Evolutionary conservation across 441 rosid genomes (phyloP).

Genomic region (Erodium trifolium): DNA sequence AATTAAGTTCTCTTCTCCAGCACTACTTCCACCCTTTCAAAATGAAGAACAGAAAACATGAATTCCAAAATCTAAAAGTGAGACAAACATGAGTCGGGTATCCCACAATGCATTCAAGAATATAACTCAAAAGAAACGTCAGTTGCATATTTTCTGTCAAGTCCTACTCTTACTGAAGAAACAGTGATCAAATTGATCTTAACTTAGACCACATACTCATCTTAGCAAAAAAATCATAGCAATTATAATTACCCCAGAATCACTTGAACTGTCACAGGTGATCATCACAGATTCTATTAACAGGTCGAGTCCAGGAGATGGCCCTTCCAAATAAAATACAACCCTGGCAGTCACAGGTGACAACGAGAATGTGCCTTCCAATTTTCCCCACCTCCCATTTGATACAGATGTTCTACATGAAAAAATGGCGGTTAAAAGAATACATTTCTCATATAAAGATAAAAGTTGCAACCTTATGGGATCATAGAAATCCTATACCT

Average conservation of each 20-base stretch:
- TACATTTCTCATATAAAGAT: conserved; percentile 13
- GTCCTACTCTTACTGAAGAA: background rate
- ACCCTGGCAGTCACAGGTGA: conserved; percentile 50
- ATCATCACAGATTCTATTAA: conserved; percentile 60
- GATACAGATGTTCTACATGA: conserved; percentile 53
- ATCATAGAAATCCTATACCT: conserved; percentile 41
- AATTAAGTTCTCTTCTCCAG: conserved; percentile 50
- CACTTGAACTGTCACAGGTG: conserved; percentile 29
- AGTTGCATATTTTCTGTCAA: background rate
- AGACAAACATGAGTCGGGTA: conserved; percentile 13
- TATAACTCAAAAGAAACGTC: background rate
- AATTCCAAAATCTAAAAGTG: conserved; percentile 14
- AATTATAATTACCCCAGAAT: conserved; percentile 31
- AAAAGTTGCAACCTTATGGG: conserved; percentile 5
- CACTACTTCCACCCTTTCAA: conserved; percentile 29
- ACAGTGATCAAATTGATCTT: background rate
- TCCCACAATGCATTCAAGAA: background rate
- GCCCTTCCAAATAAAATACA: conserved; percentile 83
- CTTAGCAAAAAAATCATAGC: background rate
- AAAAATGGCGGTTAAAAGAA: conserved; percentile 3
- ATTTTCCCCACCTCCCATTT: conserved; percentile 53
- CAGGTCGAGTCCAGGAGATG: conserved; percentile 72
- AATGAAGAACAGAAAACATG: conserved; percentile 13
- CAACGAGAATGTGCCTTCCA: conserved; percentile 71
- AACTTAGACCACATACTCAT: background rate